A percentile compares a stretch with the other conserved stretches of the same genome.
Evolutionary conservation across 768 basidiomycete species (phyloP).

Genomic region (Leccinum ochraceum): DNA sequence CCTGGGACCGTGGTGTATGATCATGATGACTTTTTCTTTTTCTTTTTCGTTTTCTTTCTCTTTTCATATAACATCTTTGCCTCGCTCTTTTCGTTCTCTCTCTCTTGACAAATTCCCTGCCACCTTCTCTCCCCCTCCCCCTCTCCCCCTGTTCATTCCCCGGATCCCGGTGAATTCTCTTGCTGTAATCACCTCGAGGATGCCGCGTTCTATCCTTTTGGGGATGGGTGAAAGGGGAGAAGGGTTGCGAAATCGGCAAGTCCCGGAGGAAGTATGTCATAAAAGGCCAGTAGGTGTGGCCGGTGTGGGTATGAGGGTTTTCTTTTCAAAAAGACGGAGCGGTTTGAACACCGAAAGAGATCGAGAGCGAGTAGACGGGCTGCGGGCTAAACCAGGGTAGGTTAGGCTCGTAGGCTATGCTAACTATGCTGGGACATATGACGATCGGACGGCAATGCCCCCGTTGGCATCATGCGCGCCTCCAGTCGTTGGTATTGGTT

Average conservation of each 20-base stretch:
- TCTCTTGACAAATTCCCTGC: conserved; percentile 7
- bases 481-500: background rate
- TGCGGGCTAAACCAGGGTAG: background rate
- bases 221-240: background rate
- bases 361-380: background rate
- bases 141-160: background rate
- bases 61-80: conserved; percentile 11
- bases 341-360: background rate
- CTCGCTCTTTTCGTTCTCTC: conserved; percentile 1
- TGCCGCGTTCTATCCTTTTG: conserved; percentile 19
- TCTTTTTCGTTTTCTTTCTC: background rate
- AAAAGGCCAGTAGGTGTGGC: background rate
- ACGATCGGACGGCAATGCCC: background rate
- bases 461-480: background rate
- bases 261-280: conserved; percentile 1
- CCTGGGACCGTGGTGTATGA: background rate
- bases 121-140: background rate
- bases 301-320: conserved; percentile 19
- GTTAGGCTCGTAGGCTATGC: background rate
- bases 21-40: background rate
- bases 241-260: background rate
- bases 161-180: conserved; percentile 14
- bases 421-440: background rate
- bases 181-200: conserved; percentile 35
- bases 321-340: background rate